Percentiles rank a stretch among this genome's conserved stretches.
phyloP scores from a whole-genome alignment of 2,329 filamentous ascomycete genomes.

The Arthrinium phaeospermum region DNA sequence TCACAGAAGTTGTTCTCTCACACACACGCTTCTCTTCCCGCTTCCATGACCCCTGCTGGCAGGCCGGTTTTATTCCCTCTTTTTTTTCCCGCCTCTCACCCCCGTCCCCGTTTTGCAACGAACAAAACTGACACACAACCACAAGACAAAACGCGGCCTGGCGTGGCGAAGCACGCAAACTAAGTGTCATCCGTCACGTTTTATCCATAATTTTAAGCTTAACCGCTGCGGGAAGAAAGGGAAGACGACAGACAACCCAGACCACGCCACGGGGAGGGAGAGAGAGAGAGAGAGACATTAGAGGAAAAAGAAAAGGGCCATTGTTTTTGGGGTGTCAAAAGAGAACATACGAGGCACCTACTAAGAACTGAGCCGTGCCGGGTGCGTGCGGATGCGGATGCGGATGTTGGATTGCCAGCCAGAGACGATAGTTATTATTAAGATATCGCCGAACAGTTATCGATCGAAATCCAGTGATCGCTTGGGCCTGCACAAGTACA shows the following conservation, averaged over 20 bases:
- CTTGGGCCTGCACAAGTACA: neutral
- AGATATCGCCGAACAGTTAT: neutral
- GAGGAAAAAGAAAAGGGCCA: no score
- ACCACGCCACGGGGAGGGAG: no score
- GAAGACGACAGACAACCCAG: neutral
- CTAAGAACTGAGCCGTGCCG: no score
- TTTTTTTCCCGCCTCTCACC: neutral
- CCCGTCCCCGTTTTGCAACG: neutral
- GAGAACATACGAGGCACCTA: no score
- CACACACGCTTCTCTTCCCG: neutral
- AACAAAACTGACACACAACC: neutral
- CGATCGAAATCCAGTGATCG: neutral
- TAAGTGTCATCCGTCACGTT: neutral
- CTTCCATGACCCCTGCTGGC: neutral
- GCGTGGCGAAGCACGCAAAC: constrained; percentile 1
- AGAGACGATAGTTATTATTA: no score
- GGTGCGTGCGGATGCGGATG: neutral
- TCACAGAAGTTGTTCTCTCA: constrained; percentile 2
- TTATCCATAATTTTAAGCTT: constrained; percentile 16
- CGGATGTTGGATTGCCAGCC: neutral
- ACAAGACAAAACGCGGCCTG: constrained; percentile 1
- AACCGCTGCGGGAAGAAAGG: neutral
- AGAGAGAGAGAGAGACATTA: no score
- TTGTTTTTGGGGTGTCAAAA: no score
- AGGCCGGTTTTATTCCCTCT: neutral